Base-by-base conservation (phyloP, 352 stramenopile genomes). In the Thalassiosira oceanica region DNA sequence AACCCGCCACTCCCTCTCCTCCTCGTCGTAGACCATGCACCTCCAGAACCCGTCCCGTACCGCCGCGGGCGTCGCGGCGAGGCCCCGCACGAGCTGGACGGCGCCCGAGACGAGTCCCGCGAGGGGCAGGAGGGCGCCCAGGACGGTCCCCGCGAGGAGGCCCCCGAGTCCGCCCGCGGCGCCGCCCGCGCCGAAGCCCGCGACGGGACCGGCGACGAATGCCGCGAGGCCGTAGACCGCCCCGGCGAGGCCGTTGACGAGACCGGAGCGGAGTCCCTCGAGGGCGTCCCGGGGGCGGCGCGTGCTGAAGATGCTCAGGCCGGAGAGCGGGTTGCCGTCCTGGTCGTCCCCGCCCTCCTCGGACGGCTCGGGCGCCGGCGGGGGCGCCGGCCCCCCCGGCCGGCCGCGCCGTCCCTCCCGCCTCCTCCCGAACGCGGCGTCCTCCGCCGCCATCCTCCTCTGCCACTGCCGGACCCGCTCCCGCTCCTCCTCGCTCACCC, bases 221-320 rank as follows among this genome's bases (percentile, higher is more conserved):
- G 83, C 85, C 8, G 80, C 86, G 1, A 87, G 45, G 20, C 90
- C 90, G 7, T 78, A 77, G n/a, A 83, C 68, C 5, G 87, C 83
- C 0, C 90, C 90, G 53, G 93, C 94, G 35, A 55, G 74, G 13
- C 92, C 77, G 20, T 68, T 86, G 66, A 94, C 94, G 3, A 93
- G 58, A 15, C 85, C 89, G 20, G 78, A 91, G 7, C 66, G 77
- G 6, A 93, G 36, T n/a, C 89, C 89, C 3, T 88, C 89, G 58
- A 74, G 85, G 0, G 76, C 75, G 73, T 94, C 89, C 64, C 92
- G 91, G 1, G 89, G 89, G 23, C 65, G 52, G 16, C 85, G 71
- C 20, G 87, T 93, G 27, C 76, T 91, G 69, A 94, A 94, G 20
- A 94, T n/a, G n/a, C n/a, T n/a, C n/a, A n/a, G n/a, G n/a, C n/a